Evolutionary conservation across 2,329 filamentous ascomycete genomes (phyloP), one percentile per base, ranked within the genome.

Genomic region (Pseudocercospora ulei): DNA sequence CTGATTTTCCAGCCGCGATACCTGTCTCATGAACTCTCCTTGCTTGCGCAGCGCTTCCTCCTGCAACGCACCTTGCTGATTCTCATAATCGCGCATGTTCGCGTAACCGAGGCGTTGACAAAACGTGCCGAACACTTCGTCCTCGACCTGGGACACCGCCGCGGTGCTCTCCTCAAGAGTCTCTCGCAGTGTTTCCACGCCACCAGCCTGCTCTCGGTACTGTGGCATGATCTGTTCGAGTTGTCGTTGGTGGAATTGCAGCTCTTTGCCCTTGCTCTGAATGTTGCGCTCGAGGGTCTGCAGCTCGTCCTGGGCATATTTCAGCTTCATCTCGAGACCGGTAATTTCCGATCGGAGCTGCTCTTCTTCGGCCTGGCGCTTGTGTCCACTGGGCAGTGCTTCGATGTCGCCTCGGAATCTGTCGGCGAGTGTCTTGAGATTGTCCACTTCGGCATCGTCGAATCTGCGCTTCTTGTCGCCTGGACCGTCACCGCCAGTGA

Each of bases 21-120:
- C 73, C 58, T 98, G 90, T 3, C 81, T 78, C 39, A 80, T 82
- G 53, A 94, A 96, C 50, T 87, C 79, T 37, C 82, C 78, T 47
- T 84, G 84, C 67, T 87, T 87, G 62, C 90, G 79, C 0, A 80
- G 79, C 28, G 83, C 82, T 59, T 96, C 85, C 59, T 94, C 84
- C 61, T 96, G 87, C 33, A 93, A 68, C 26, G 82, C 86, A 33
- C 90, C 88, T 63, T 96, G 90, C 51, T 92, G 87, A 16, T 81
- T 81, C 59, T 96, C 86, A 55, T 96, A 98, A 41, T 85, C 82
- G 42, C 88, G 82, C 48, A 98, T 92, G 54, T 92, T 80, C 41
- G 75, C 71, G 59, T 94, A 96, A 0, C 87, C 85, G 12, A 95
- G 75, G 39, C 82, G 76, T 52, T 77, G 74, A 65, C 90, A 98